These are phyloP conservation scores for Gentiana dahurica DNA, from an alignment of 257 asterid genomes.

Conservation along the genomic window DNA sequence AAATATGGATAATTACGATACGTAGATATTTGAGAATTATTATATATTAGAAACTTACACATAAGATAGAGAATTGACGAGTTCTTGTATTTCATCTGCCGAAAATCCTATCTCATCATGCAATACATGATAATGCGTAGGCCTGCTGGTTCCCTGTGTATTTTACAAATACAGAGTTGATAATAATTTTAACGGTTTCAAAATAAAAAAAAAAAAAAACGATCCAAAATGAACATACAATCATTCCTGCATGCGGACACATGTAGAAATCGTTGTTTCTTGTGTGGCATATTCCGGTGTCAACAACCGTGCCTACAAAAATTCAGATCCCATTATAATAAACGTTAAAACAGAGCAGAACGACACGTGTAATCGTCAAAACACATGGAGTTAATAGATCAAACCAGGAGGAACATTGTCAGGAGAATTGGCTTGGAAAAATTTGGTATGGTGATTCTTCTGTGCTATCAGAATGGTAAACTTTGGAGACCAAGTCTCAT, in stretches of 20 bases:
- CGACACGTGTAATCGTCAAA: no score
- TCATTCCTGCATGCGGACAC: slow-evolving; percentile 82
- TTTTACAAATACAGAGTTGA: neutral
- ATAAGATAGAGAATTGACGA: slow-evolving; percentile 59
- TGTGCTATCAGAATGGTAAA: slow-evolving; percentile 54
- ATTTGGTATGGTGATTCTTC: slow-evolving; percentile 66
- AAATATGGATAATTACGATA: neutral
- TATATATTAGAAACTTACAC: slow-evolving; percentile 35
- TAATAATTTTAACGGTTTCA: neutral
- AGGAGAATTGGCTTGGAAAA: slow-evolving; percentile 33
- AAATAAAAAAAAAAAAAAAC: neutral
- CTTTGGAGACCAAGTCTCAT: slow-evolving; percentile 47
- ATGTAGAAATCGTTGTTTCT: slow-evolving; percentile 53
- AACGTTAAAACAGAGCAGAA: no score
- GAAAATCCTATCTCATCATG: slow-evolving; percentile 57
- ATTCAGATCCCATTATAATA: neutral
- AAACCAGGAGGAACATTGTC: slow-evolving; percentile 69
- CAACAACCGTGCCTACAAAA: slow-evolving; percentile 61
- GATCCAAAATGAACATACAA: slow-evolving; percentile 24
- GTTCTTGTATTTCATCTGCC: slow-evolving; percentile 64
- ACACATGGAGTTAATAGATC: neutral
- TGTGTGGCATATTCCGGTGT: slow-evolving; percentile 52
- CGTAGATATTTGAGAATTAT: neutral
- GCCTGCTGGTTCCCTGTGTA: slow-evolving; percentile 63
- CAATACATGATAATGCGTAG: slow-evolving; percentile 70